These are phyloP conservation scores for Volvox africanus DNA, from an alignment of 139 green algal genomes.

Conservation along the genomic window DNA sequence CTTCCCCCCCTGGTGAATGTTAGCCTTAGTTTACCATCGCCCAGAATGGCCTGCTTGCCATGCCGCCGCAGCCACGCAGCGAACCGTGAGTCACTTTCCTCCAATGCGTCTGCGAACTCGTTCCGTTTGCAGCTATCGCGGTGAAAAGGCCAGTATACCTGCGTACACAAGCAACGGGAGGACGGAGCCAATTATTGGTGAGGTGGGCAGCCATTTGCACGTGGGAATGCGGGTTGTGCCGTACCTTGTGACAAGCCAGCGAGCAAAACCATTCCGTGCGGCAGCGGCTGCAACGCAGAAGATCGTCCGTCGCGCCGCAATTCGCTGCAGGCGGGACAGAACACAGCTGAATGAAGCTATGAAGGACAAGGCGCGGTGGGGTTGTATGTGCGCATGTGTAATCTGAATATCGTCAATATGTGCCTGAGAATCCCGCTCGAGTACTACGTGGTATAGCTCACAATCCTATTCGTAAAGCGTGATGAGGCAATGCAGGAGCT, in stretches of 20 bases:
- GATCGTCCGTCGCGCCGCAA: constrained; percentile 72
- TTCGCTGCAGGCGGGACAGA: constrained; percentile 74
- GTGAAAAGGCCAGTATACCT: constrained; percentile 95
- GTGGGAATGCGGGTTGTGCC: neutral
- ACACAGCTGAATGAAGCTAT: too few species aligned
- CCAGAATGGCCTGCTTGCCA: constrained; percentile 50
- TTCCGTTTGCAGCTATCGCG: constrained; percentile 81
- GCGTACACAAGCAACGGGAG: neutral
- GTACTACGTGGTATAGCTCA: too few species aligned
- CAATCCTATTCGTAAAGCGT: too few species aligned
- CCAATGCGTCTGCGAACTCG: constrained; percentile 91
- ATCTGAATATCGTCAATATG: too few species aligned
- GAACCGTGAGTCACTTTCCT: constrained; percentile 89
- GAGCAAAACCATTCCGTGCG: constrained; percentile 88
- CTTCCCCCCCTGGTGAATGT: too few species aligned
- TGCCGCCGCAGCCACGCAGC: constrained; percentile 82
- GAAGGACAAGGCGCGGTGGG: too few species aligned
- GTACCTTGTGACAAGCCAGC: constrained; percentile 86
- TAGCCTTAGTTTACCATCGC: constrained; percentile 29
- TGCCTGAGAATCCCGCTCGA: too few species aligned
- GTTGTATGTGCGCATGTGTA: too few species aligned
- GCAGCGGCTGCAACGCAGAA: constrained; percentile 88
- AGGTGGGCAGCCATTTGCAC: too few species aligned
- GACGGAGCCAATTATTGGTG: too few species aligned
- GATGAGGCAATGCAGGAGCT: too few species aligned